Evolutionary conservation across 371 early-diverging fungal species (phyloP).

Genomic region (Blastocladiella emersonii): DNA sequence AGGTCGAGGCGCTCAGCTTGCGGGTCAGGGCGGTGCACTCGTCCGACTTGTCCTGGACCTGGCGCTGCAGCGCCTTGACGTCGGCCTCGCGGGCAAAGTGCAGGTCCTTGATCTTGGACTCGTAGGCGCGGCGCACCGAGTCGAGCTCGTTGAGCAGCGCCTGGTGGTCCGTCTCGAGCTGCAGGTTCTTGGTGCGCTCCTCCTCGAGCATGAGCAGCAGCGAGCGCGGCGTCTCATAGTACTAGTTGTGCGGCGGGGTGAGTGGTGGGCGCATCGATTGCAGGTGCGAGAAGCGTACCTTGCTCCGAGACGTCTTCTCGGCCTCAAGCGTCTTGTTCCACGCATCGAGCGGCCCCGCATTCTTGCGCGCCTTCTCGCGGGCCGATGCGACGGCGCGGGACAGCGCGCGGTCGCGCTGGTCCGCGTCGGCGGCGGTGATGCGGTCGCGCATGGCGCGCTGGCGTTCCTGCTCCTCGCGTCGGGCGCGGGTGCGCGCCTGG

Average conservation of each 20-base stretch:
- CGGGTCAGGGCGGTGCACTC: constrained; percentile 12
- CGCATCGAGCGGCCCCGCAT: constrained; percentile 7
- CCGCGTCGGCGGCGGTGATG: neutral
- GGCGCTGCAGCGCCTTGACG: constrained; percentile 14
- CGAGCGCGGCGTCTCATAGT: constrained; percentile 22
- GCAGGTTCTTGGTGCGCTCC: constrained; percentile 22
- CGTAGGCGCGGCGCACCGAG: constrained; percentile 22
- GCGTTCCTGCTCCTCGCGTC: neutral
- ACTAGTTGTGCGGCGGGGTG: constrained; percentile 6
- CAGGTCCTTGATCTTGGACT: constrained; percentile 18
- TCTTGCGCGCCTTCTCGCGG: neutral
- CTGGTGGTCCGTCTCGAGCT: constrained; percentile 27
- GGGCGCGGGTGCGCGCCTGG: neutral
- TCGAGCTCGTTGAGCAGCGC: constrained; percentile 28
- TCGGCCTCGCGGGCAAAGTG: constrained; percentile 17
- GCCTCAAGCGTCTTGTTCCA: constrained; percentile 10
- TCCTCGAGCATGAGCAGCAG: constrained; percentile 27
- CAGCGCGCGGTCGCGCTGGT: neutral
- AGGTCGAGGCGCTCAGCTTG: constrained; percentile 19
- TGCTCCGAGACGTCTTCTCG: constrained; percentile 12
- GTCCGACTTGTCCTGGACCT: constrained; percentile 18
- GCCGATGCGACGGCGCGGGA: neutral
- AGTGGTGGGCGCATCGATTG: neutral
- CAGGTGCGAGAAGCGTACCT: constrained; percentile 8
- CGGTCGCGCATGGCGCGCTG: neutral